phyloP scores from a whole-genome alignment of 2,329 filamentous ascomycete species.

The Lachnellula cervina region DNA sequence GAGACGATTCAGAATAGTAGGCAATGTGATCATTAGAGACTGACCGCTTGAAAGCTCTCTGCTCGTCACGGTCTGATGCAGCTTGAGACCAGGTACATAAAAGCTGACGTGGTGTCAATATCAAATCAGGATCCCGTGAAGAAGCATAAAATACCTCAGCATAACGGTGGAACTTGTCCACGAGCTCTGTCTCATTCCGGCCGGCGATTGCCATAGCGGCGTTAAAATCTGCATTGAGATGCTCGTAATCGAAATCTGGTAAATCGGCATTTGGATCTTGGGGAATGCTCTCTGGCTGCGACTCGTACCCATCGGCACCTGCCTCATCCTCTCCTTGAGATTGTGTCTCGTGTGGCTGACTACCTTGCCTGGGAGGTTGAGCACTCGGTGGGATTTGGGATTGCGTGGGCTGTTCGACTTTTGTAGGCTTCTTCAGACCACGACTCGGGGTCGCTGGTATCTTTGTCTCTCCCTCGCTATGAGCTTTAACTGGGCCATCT shows the following conservation, averaged over 20 bases:
- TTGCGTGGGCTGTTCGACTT: neutral
- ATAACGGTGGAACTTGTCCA: constrained; percentile 49
- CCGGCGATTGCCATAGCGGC: constrained; percentile 59
- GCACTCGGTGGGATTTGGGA: constrained; percentile 1
- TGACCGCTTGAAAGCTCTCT: constrained; percentile 71
- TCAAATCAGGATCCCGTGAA: neutral
- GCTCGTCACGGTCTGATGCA: constrained; percentile 67
- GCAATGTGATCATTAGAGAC: constrained; percentile 9
- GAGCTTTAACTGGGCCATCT: neutral
- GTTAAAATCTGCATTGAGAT: constrained; percentile 66
- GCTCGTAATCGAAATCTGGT: constrained; percentile 66
- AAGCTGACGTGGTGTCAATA: constrained; percentile 50
- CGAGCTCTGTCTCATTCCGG: constrained; percentile 57
- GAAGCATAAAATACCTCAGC: neutral
- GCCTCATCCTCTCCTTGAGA: neutral
- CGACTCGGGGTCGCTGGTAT: neutral
- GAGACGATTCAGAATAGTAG: neutral
- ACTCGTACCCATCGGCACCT: neutral
- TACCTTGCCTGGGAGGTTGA: neutral
- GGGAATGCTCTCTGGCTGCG: neutral
- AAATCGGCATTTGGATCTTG: constrained; percentile 10
- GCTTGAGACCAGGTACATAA: constrained; percentile 71
- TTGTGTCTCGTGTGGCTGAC: neutral
- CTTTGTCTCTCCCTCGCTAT: neutral
- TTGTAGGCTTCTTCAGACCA: constrained; percentile 37